Base-by-base conservation (phyloP, 768 basidiomycete species). In the Mycena metata region DNA sequence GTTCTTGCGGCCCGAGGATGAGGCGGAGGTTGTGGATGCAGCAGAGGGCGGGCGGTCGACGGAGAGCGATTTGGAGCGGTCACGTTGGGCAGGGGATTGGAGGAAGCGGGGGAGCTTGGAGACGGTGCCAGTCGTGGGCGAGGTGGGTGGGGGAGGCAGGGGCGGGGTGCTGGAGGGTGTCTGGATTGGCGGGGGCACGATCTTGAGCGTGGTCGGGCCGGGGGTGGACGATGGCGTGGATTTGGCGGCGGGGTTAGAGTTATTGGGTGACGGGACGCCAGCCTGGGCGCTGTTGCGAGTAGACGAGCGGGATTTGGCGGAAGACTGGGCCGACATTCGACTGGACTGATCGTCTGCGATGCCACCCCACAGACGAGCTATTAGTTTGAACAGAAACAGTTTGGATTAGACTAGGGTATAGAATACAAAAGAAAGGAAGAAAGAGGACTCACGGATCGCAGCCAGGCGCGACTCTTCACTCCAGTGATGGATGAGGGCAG, bases 51-150 rank as follows among this genome's bases (percentile, higher is more conserved):
- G 64, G 2, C 64, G 64, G 43, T 65, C 64, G n/a, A 66, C 35
- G 17, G 55, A 73, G 75, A 83, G 72, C 42, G 86, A 84, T 78
- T 80, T 83, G 24, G 82, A 82, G 69, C 86, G 79, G 79, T 87
- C 85, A 64, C 85, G 81, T 13, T 68, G 52, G 73, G 83, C 80
- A 1, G 64, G 64, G 65, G 86, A 87, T 67, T 85, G 83, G 30
- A 87, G 79, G 72, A 87, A 86, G 74, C 84, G 86, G 73, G 84
- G 76, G 39, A 87, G 75, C 76, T 86, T 86, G n/a, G 83, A 81
- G 54, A 76, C 67, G 36, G 36, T 36, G 36, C 36, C 36, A 69
- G 79, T 78, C 26, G 70, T 69, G 5, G 63, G 54, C 15, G 54
- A 55, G 30, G 43, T 52, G 10, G 61, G 49, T 19, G 43, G 35